Evolutionary conservation across 208 protist species (phyloP).

Genomic region (Leptomonas pyrrhocoris): DNA sequence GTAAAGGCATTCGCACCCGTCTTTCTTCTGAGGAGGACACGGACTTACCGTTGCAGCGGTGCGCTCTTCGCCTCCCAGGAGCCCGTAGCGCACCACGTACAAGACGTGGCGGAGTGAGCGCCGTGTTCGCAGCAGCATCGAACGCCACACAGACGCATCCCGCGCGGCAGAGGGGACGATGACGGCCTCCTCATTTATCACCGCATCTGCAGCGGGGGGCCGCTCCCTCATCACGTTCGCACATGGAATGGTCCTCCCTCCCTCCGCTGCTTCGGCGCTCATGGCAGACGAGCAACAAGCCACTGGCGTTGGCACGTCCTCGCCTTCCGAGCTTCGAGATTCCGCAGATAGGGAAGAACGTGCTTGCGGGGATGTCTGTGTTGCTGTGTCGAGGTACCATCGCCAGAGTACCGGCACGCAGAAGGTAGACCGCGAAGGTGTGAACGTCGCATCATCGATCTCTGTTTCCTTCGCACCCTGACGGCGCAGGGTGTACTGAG

Average conservation of each 20-base stretch:
- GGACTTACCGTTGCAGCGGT: not conserved
- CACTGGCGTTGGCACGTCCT: too few species aligned
- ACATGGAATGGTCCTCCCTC: not conserved
- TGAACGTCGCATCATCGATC: not conserved
- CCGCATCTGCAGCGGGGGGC: too few species aligned
- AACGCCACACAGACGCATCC: not conserved
- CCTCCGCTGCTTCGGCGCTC: not conserved
- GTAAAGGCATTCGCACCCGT: not conserved
- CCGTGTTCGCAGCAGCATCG: slow-evolving; percentile 1
- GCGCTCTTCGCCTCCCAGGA: not conserved
- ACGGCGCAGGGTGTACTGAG: slow-evolving; percentile 21
- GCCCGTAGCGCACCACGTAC: slow-evolving; percentile 23
- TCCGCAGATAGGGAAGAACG: not conserved
- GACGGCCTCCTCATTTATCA: not conserved
- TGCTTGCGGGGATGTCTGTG: not conserved
- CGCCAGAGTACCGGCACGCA: slow-evolving; percentile 7
- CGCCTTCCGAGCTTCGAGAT: too few species aligned
- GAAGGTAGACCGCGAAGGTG: not conserved
- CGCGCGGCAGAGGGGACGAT: not conserved
- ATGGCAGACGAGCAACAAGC: not conserved
- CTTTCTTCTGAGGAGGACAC: not conserved
- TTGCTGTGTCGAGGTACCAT: not conserved
- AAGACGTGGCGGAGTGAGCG: slow-evolving; percentile 32
- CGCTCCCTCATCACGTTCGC: not conserved
- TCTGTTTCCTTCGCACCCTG: not conserved